These are phyloP conservation scores for Aechmea fasciata DNA, from an alignment of 176 grass and related monocot species.

Conservation along the genomic window DNA sequence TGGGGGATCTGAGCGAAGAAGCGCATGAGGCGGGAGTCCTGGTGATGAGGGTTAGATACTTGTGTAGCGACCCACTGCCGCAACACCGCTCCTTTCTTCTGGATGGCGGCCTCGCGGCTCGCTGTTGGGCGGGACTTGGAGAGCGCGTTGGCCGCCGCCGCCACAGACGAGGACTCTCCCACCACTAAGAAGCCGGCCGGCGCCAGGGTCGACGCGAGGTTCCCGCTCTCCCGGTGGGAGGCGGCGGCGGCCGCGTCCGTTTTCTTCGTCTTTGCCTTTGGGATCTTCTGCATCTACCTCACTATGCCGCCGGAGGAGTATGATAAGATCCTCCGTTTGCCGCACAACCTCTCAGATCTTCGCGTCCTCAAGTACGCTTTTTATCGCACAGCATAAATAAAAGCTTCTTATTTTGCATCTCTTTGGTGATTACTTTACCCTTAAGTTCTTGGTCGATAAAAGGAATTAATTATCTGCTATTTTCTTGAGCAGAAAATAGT, in stretches of 20 bases:
- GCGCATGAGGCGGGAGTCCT: neutral
- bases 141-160: slow-evolving; percentile 19
- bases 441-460: no score
- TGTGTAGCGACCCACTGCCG: slow-evolving; percentile 3
- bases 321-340: slow-evolving; percentile 72
- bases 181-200: slow-evolving; percentile 52
- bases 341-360: slow-evolving; percentile 79
- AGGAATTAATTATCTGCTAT: neutral
- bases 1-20: neutral
- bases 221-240: slow-evolving; percentile 65
- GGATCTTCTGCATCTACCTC: slow-evolving; percentile 88
- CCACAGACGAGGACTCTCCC: slow-evolving; percentile 33
- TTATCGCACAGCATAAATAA: neutral
- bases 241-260: slow-evolving; percentile 41
- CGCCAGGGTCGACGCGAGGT: slow-evolving; percentile 28
- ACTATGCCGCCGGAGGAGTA: slow-evolving; percentile 55
- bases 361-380: slow-evolving; percentile 71
- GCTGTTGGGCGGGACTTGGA: slow-evolving; percentile 46
- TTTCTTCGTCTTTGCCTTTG: slow-evolving; percentile 60
- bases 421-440: neutral
- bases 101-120: slow-evolving; percentile 41
- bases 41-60: neutral
- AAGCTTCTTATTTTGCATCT: slow-evolving; percentile 1
- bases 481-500: neutral
- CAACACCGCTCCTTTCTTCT: neutral